Evolutionary conservation across 495 filamentous ascomycete species (phyloP).

Genomic region (Penicillium salamii): DNA sequence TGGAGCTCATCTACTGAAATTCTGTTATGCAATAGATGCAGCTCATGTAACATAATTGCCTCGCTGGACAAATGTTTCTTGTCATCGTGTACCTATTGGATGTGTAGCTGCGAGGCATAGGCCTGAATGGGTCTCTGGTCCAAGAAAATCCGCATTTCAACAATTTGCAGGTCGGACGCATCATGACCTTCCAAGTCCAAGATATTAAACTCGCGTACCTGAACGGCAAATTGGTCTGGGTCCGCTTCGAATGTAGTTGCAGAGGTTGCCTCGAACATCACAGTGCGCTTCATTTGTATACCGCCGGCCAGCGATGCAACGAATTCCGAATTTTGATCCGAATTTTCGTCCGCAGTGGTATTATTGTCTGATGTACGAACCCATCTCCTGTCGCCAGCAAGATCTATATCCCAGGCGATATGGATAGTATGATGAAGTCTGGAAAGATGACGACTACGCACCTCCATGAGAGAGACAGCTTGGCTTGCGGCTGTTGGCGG

Average conservation of each 20-base stretch:
- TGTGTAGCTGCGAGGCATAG: conserved; percentile 13
- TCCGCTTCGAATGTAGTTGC: conserved; percentile 20
- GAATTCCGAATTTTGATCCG: conserved; percentile 2
- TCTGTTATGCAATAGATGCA: not conserved
- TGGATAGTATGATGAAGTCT: conserved; percentile 18
- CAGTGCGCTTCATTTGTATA: conserved; percentile 17
- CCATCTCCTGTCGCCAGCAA: not conserved
- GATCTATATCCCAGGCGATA: conserved; percentile 26
- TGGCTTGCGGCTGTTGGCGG: conserved; percentile 8
- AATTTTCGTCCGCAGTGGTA: not conserved
- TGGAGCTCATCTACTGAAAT: conserved; percentile 4
- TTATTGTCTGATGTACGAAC: not conserved
- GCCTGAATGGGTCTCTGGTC: conserved; percentile 22
- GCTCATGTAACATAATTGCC: conserved; percentile 1
- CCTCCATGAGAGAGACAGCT: conserved; percentile 16
- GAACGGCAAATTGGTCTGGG: conserved; percentile 20
- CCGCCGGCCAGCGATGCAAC: conserved; percentile 8
- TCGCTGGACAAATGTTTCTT: too few relatives aligned
- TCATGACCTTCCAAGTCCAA: conserved; percentile 14
- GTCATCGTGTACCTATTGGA: conserved; percentile 9
- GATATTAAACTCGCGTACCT: conserved; percentile 24
- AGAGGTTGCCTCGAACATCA: conserved; percentile 25
- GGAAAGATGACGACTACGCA: conserved; percentile 13
- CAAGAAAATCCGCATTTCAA: conserved; percentile 23
- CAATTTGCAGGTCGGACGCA: conserved; percentile 11